These are phyloP conservation scores for Myriosclerotinia scirpicola DNA, from an alignment of 2,329 filamentous ascomycete genomes.

Conservation along the genomic window DNA sequence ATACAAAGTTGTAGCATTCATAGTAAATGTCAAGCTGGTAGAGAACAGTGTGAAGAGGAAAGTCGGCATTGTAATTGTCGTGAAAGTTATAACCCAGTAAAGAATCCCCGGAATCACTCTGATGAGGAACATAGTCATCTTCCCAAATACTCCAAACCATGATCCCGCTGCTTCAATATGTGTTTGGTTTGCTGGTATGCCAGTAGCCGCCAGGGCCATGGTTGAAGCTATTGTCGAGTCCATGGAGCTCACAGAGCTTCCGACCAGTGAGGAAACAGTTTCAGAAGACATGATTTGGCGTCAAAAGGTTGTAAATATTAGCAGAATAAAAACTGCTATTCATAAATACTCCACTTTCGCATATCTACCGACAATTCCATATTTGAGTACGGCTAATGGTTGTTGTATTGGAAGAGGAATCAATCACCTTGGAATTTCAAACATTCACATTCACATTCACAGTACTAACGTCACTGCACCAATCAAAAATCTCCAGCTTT, in stretches of 20 bases:
- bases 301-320: conserved; percentile 12
- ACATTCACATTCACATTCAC: neutral
- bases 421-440: neutral
- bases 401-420: conserved; percentile 6
- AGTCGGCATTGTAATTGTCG: conserved; percentile 85
- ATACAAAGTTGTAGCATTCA: conserved; percentile 96
- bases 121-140: conserved; percentile 55
- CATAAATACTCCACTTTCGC: neutral
- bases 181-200: conserved; percentile 35
- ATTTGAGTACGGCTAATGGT: neutral
- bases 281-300: conserved; percentile 23
- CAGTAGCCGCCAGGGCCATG: conserved; percentile 29
- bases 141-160: conserved; percentile 59
- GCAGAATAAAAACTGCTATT: conserved; percentile 10
- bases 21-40: conserved; percentile 91
- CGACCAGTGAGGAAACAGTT: conserved; percentile 29
- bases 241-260: conserved; percentile 33
- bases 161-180: conserved; percentile 46
- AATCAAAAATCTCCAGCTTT: conserved; percentile 20
- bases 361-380: conserved; percentile 13
- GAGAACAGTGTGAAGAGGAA: conserved; percentile 88
- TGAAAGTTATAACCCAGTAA: conserved; percentile 81
- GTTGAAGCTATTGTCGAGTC: conserved; percentile 30
- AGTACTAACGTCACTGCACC: conserved; percentile 8
- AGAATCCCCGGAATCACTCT: conserved; percentile 58